Base-by-base conservation (phyloP, 2,329 filamentous ascomycete genomes). In the Diplodia corticola region DNA sequence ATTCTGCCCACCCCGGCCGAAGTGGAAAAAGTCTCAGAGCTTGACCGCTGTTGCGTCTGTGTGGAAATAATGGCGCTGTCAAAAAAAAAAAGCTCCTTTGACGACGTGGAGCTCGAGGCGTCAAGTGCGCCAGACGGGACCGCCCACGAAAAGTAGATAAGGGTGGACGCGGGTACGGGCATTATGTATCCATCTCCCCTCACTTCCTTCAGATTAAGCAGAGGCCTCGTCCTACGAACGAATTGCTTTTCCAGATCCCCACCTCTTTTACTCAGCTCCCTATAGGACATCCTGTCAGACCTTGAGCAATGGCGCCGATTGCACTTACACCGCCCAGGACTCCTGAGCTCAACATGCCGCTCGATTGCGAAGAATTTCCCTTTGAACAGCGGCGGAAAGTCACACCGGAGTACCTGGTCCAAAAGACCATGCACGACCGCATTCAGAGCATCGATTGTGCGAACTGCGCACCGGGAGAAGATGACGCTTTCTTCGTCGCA, bases 401-500 rank as follows among this genome's bases (percentile, higher is more conserved):
- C 77, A 77, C 78, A 67, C 78, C 91, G 73, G 93, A 92, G 82
- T 84, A 89, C 74, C 80, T 96, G 80, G 91, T 97, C 76, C 87
- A 91, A 75, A 85, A 91, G 75, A 90, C 92, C 74, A 84, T 97
- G 76, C 90, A 91, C 82, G 85, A 89, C 71, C 91, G 91, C 69
- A 89, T 95, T 69, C 86, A 90, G 74, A 85, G 82, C 73, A 88
- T 97, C 76, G 87, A 97, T 80, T 87, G 91, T 74, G 90, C 96
- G 76, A 84, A 84, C 72, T 97, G 93, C 80, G 90, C 91, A 71
- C 86, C 92, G 59, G 93, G 93, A 71, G 93, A 94, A 66, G 93
- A 97, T 81, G 93, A 97, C 80, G 90, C 93, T 64, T 97, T 97
- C 81, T 97, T 95, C 80, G 93, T 97, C 72, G 93, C 92, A 73